These are phyloP conservation scores for Alternaria sp. DNA, from an alignment of 2,329 filamentous ascomycete species.

Conservation along the genomic window DNA sequence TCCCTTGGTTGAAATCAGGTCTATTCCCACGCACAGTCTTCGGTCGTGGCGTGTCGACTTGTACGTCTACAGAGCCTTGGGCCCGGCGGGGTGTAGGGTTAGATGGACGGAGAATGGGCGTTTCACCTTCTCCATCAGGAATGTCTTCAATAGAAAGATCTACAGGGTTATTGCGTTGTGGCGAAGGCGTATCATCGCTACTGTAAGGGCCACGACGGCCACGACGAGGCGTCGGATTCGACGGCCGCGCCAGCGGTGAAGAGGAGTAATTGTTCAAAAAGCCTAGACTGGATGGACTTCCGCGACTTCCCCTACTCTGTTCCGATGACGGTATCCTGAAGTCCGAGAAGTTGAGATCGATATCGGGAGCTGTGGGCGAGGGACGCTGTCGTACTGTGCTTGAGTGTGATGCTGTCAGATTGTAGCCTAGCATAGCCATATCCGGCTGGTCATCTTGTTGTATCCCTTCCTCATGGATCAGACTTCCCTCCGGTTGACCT, in stretches of 20 bases:
- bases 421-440: background rate
- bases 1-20: background rate
- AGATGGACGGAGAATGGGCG: accelerated
- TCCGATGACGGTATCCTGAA: background rate
- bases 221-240: background rate
- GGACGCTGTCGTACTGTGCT: background rate
- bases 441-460: background rate
- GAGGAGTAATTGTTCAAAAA: background rate
- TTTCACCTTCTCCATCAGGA: accelerated
- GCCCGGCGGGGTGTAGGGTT: background rate
- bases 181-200: background rate
- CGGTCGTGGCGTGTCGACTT: background rate
- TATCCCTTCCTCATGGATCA: background rate
- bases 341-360: background rate
- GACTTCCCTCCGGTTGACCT: background rate
- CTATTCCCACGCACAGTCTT: background rate
- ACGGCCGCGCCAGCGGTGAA: background rate
- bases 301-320: background rate
- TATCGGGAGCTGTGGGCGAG: background rate
- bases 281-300: background rate
- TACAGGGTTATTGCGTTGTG: background rate
- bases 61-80: background rate
- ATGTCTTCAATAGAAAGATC: background rate
- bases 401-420: background rate
- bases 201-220: background rate